Evolutionary conservation across 768 basidiomycete species (phyloP).

Genomic region (Pleurotus pulmonarius): DNA sequence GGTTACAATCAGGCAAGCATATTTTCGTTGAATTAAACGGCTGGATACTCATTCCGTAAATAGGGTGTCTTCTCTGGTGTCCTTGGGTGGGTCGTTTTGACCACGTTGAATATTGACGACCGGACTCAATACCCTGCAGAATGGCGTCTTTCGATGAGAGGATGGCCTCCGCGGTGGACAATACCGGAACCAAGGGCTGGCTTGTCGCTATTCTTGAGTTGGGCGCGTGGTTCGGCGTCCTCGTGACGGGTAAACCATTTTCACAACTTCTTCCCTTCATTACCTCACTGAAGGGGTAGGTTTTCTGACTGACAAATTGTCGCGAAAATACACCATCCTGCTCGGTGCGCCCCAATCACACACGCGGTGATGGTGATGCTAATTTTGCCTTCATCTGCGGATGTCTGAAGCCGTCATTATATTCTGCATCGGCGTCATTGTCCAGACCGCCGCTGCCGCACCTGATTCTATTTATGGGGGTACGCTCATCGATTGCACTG

Average conservation of each 20-base stretch:
- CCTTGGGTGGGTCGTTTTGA: slow-evolving; percentile 40
- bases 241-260: slow-evolving; percentile 48
- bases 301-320: slow-evolving; percentile 67
- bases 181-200: slow-evolving; percentile 62
- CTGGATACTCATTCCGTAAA: background rate
- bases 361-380: background rate
- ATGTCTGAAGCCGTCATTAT: slow-evolving; percentile 42
- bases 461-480: slow-evolving; percentile 67
- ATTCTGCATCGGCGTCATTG: slow-evolving; percentile 71
- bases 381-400: too few relatives aligned
- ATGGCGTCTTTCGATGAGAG: slow-evolving; percentile 50
- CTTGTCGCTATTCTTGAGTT: slow-evolving; percentile 72
- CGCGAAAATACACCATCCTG: slow-evolving; percentile 69
- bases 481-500: slow-evolving; percentile 8
- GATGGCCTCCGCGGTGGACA: slow-evolving; percentile 52
- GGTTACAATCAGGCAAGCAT: slow-evolving; percentile 60
- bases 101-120: background rate
- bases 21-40: too few relatives aligned
- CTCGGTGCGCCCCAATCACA: slow-evolving; percentile 33
- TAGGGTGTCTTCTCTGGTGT: slow-evolving; percentile 78
- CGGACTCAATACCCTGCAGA: slow-evolving; percentile 17
- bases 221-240: slow-evolving; percentile 74
- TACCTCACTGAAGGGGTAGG: slow-evolving; percentile 20
- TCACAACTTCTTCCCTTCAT: background rate
- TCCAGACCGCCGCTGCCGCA: slow-evolving; percentile 57